phyloP scores from a whole-genome alignment of 1,139 yeast species.

The Tardiomyces depauwii region DNA sequence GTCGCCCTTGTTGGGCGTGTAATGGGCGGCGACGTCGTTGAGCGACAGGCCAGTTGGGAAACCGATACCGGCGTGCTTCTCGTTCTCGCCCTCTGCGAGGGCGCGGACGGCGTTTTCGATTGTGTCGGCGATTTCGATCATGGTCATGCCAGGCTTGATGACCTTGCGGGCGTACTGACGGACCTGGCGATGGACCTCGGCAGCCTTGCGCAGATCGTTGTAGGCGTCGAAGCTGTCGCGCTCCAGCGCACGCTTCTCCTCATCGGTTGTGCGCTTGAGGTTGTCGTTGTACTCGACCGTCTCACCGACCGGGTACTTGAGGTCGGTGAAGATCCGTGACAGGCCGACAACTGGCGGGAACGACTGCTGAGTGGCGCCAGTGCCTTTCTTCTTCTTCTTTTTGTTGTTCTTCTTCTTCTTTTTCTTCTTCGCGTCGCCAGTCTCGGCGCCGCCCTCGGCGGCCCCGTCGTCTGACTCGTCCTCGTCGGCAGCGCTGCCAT shows the following conservation, averaged over 20 bases:
- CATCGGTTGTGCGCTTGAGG: conserved; percentile 68
- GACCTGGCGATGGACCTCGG: conserved; percentile 90
- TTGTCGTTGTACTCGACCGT: conserved; percentile 47
- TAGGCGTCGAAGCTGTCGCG: conserved; percentile 53
- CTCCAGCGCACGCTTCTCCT: conserved; percentile 73
- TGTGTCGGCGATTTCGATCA: conserved; percentile 80
- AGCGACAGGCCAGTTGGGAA: conserved; percentile 94
- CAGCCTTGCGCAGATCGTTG: conserved; percentile 91
- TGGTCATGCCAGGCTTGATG: conserved; percentile 85
- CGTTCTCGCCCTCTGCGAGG: conserved; percentile 55
- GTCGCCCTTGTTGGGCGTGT: conserved; percentile 95
- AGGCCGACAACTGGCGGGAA: conserved; percentile 46
- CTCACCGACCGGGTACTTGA: conserved; percentile 78
- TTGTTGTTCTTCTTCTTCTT: conserved; percentile 38
- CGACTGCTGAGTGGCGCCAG: conserved; percentile 24
- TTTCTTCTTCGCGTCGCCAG: conserved; percentile 10
- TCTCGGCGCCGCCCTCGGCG: conserved; percentile 7
- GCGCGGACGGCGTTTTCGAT: conserved; percentile 79
- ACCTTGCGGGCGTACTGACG: conserved; percentile 66
- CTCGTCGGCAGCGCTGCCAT: conserved; percentile 10
- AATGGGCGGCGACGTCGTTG: conserved; percentile 95
- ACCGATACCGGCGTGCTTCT: conserved; percentile 73
- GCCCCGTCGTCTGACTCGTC: conserved; percentile 19
- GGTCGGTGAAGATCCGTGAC: conserved; percentile 57
- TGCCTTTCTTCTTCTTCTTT: conserved; percentile 34